Conservation (phyloP, 129 eudicot species). For the Artemisia annua region DNA sequence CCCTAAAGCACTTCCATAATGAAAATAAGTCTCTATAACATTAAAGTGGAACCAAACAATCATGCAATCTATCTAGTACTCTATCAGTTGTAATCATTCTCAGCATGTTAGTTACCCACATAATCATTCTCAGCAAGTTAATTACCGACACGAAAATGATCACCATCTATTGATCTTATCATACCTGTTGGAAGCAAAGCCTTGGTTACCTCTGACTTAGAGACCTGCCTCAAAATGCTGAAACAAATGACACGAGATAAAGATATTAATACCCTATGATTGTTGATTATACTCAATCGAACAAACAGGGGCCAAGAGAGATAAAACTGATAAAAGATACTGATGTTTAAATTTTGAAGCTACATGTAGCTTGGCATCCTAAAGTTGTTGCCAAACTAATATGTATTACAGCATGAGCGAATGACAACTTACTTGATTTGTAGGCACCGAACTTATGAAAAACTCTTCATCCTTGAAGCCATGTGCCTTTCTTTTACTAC, state of each 20-base stretch:
- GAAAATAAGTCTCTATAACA: no score
- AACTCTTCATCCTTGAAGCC: slow-evolving; percentile 87
- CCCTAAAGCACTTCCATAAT: no score
- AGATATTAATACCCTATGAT: slow-evolving; percentile 19
- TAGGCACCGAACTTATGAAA: slow-evolving; percentile 93
- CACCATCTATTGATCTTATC: slow-evolving; percentile 16
- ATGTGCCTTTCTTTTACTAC: slow-evolving; percentile 76
- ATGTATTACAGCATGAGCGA: slow-evolving; percentile 7
- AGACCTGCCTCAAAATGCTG: slow-evolving; percentile 98
- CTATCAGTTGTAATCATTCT: no score
- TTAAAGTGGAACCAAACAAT: no score
- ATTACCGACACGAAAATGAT: slow-evolving; percentile 2
- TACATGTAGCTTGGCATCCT: slow-evolving; percentile 5
- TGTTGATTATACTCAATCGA: neutral
- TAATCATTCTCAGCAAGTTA: no score
- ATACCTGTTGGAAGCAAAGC: slow-evolving; percentile 79
- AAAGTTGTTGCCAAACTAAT: neutral
- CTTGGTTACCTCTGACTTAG: slow-evolving; percentile 62
- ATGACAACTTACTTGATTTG: slow-evolving; percentile 65
- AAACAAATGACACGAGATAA: slow-evolving; percentile 22
- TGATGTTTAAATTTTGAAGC: neutral
- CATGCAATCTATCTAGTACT: no score
- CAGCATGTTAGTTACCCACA: no score
- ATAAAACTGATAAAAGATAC: no score
- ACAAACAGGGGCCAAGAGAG: slow-evolving; percentile 1